Conservation (phyloP, 768 basidiomycete genomes). For the Hydnomerulius pinastri region DNA sequence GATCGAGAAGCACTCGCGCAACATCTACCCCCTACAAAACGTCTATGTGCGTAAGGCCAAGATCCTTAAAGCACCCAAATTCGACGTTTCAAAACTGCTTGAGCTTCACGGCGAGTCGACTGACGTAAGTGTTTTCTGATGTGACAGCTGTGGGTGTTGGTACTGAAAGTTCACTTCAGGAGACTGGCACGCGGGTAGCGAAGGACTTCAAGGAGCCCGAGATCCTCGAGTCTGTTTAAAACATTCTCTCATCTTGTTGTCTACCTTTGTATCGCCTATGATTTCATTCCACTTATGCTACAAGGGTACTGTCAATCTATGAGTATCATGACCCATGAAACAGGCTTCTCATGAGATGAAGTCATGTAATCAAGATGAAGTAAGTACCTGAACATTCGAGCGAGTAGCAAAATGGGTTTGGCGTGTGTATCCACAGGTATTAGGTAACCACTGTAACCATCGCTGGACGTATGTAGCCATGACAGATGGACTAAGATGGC, state of each 20-base stretch:
- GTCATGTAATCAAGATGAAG: too few species aligned
- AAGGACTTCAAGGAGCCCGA: slow-evolving; percentile 99
- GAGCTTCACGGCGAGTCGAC: slow-evolving; percentile 96
- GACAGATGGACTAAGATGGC: neutral
- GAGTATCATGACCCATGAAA: slow-evolving; percentile 27
- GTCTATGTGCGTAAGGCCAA: slow-evolving; percentile 99
- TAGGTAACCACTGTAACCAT: neutral
- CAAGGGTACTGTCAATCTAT: slow-evolving; percentile 42
- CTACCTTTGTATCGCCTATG: slow-evolving; percentile 41
- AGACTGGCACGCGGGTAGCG: slow-evolving; percentile 90
- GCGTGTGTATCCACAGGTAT: neutral
- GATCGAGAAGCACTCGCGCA: slow-evolving; percentile 96
- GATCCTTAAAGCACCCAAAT: slow-evolving; percentile 97
- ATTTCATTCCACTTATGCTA: slow-evolving; percentile 32
- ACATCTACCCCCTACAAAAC: slow-evolving; percentile 99
- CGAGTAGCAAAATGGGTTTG: slow-evolving; percentile 9
- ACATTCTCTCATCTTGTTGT: slow-evolving; percentile 31
- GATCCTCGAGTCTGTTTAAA: slow-evolving; percentile 88
- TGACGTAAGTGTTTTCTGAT: slow-evolving; percentile 59
- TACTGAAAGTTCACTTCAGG: slow-evolving; percentile 46
- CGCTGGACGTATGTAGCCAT: neutral
- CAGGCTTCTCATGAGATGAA: too few species aligned
- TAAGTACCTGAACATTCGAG: too few species aligned
- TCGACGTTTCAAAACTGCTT: slow-evolving; percentile 92
- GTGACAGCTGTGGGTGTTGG: neutral